These are phyloP conservation scores for Naganishia kalamii DNA, from an alignment of 768 basidiomycete genomes.

Conservation along the genomic window DNA sequence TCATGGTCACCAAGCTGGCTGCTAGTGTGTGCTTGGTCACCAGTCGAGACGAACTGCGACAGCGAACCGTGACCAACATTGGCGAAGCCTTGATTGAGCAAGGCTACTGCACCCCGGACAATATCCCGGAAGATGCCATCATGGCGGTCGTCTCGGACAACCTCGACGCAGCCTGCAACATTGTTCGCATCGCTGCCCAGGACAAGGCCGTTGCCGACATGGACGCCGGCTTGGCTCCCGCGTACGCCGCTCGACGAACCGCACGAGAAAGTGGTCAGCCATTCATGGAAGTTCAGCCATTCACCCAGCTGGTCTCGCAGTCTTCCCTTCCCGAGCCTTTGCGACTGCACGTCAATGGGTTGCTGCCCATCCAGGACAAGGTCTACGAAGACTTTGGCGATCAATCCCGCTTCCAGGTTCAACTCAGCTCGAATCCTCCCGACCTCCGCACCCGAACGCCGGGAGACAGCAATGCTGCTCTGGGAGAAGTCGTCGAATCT, in stretches of 20 bases:
- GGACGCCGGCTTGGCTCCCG: slow-evolving; percentile 75
- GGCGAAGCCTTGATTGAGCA: slow-evolving; percentile 68
- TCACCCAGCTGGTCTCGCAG: slow-evolving; percentile 55
- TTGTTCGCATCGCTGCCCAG: slow-evolving; percentile 96
- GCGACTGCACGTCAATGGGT: slow-evolving; percentile 72
- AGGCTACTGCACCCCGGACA: slow-evolving; percentile 54
- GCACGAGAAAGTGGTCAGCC: slow-evolving; percentile 75
- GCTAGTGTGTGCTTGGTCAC: slow-evolving; percentile 94
- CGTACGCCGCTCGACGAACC: slow-evolving; percentile 74
- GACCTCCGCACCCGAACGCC: slow-evolving; percentile 49
- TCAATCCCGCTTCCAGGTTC: slow-evolving; percentile 46
- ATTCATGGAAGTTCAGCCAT: slow-evolving; percentile 81
- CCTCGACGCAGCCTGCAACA: slow-evolving; percentile 82
- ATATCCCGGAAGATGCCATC: slow-evolving; percentile 71
- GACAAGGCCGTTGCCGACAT: slow-evolving; percentile 88
- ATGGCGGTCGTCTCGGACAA: slow-evolving; percentile 82
- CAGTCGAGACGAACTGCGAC: slow-evolving; percentile 92
- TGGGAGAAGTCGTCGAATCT: slow-evolving; percentile 27
- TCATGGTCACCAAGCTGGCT: slow-evolving; percentile 95
- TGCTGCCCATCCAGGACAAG: slow-evolving; percentile 70
- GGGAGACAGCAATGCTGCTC: slow-evolving; percentile 10
- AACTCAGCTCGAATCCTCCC: slow-evolving; percentile 53
- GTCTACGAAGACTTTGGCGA: slow-evolving; percentile 95
- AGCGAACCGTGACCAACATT: slow-evolving; percentile 80
- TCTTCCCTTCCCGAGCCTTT: slow-evolving; percentile 84